Base-by-base conservation (phyloP, 257 asterid genomes). In the Primulina huaijiensis region DNA sequence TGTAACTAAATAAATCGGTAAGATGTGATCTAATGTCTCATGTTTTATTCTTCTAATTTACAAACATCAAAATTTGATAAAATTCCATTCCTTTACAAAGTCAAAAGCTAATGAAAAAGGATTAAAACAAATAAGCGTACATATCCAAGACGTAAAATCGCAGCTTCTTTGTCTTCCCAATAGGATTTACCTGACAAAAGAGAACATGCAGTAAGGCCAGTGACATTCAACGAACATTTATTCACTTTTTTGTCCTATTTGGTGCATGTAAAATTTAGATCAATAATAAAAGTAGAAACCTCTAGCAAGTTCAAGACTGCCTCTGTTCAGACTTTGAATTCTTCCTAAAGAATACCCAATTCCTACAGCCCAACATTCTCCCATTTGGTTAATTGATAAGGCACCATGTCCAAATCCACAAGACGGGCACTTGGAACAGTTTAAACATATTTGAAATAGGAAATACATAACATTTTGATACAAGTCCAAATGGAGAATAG, bases 111-210 rank as follows among this genome's bases (percentile, higher is more conserved):
- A 66, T 19, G 33, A 31, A 21, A 63, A 34, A 73, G 58, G 55
- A 58, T 40, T 65, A 68, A 70, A 71, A 67, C 25, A 61, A 76
- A 11, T 12, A 63, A 7, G 68, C 90, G 59, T 86, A 90, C 97
- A 80, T 88, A 81, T 82, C 97, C 97, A 70, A 90, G 68, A 61
- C 96, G 96, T 79, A 90, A 79, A 65, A 38, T 67, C 56, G 77
- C 81, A 63, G 97, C 96, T 69, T 90, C 97, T 85, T 80, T 78
- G 77, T 88, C 96, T 69, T 80, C 86, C 94, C 90, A 86, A 66
- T 71, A 70, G 70, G 92, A 85, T 74, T 75, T 67, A 68, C 91
- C 97, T 90, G 87, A 72, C 43, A 85, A 27, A 60, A 78, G 72
- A 59, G 60, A 72, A 33, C 20, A 66, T 6, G 21, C 25, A 74